Conservation (phyloP, 306 rosid genomes). For the Sophora flavescens region DNA sequence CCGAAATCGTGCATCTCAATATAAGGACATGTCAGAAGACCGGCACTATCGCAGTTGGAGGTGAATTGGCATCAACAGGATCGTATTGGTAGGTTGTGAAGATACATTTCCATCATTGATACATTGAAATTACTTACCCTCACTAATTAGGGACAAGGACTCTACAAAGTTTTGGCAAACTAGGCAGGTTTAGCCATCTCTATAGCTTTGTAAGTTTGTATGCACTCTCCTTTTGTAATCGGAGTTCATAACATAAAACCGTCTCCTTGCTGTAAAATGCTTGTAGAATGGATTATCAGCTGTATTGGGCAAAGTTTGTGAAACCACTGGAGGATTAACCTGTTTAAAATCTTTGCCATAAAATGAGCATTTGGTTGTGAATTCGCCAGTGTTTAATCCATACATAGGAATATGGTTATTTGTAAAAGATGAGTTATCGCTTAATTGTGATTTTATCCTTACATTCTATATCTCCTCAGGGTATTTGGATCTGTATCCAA, state of each 20-base stretch:
- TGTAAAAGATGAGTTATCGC: background rate
- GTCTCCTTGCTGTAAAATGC: constrained; percentile 1
- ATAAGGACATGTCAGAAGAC: constrained; percentile 54
- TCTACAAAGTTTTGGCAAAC: constrained; percentile 48
- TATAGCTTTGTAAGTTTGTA: constrained; percentile 30
- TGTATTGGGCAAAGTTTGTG: background rate
- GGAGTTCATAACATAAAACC: background rate
- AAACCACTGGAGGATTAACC: background rate
- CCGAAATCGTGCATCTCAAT: constrained; percentile 47
- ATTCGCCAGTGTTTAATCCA: too few relatives aligned
- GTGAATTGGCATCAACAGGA: constrained; percentile 41
- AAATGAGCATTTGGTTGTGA: too few relatives aligned
- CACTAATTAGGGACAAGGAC: constrained; percentile 31
- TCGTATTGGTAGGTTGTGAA: constrained; percentile 33
- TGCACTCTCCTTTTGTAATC: constrained; percentile 7
- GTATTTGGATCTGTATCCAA: background rate
- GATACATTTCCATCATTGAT: constrained; percentile 29
- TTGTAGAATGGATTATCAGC: constrained; percentile 14
- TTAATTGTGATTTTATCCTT: background rate
- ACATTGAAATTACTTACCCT: constrained; percentile 22
- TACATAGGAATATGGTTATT: constrained; percentile 1
- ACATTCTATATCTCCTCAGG: background rate
- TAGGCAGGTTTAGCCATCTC: constrained; percentile 41
- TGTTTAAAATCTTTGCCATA: constrained; percentile 15
- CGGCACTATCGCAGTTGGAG: constrained; percentile 61